A percentile compares a stretch with the other conserved stretches of the same genome.
These are phyloP conservation scores for Pachysolen tannophilus DNA, from an alignment of 805 yeast species.

Conservation along the genomic window DNA sequence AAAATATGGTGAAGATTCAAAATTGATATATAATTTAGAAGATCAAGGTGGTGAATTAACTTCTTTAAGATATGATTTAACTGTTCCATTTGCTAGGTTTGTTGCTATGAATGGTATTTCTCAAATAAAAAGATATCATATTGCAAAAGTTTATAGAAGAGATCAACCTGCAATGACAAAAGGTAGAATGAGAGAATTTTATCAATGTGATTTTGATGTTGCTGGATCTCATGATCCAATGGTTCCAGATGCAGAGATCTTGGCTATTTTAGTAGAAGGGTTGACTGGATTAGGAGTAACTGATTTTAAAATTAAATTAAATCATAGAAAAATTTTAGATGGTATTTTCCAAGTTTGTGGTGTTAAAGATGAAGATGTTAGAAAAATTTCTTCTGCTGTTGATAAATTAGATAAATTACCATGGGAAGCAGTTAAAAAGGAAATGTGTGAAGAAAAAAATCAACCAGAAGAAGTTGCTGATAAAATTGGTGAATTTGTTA, in stretches of 20 bases:
- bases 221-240: constrained; percentile 90
- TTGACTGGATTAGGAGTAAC: constrained; percentile 73
- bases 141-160: constrained; percentile 97
- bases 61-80: constrained; percentile 89
- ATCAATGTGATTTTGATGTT: constrained; percentile 96
- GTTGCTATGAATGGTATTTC: constrained; percentile 94
- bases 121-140: constrained; percentile 87
- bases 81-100: constrained; percentile 97
- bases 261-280: constrained; percentile 79
- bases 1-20: constrained; percentile 97
- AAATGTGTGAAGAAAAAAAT: constrained; percentile 85
- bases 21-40: constrained; percentile 88
- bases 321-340: constrained; percentile 92
- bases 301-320: constrained; percentile 86
- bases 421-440: constrained; percentile 90
- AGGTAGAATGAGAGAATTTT: constrained; percentile 99
- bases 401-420: constrained; percentile 94
- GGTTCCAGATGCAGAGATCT: constrained; percentile 94
- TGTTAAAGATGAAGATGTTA: constrained; percentile 86
- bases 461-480: constrained; percentile 92
- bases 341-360: constrained; percentile 96
- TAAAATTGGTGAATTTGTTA: constrained; percentile 85
- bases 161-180: constrained; percentile 99
- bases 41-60: constrained; percentile 99
- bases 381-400: constrained; percentile 90